Evolutionary conservation across 2,329 filamentous ascomycete species (phyloP).

Genomic region (Fusarium avenaceum): DNA sequence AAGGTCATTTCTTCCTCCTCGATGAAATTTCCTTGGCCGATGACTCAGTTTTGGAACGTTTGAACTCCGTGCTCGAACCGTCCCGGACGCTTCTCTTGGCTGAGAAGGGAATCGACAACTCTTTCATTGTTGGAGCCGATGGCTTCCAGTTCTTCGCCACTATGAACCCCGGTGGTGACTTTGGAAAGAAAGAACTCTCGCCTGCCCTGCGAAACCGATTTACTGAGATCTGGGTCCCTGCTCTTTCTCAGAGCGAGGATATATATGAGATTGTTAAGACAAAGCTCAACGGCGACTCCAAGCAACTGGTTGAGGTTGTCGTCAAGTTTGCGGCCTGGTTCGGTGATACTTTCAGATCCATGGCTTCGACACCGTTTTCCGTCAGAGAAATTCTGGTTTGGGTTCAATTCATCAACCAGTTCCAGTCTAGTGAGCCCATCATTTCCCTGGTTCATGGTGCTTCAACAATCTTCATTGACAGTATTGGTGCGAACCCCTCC

Average conservation of each 20-base stretch:
- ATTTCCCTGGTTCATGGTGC: constrained; percentile 81
- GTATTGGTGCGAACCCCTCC: constrained; percentile 93
- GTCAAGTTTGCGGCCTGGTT: constrained; percentile 96
- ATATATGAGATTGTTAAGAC: constrained; percentile 86
- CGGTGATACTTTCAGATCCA: constrained; percentile 81
- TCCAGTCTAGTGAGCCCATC: constrained; percentile 60
- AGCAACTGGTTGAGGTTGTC: constrained; percentile 74
- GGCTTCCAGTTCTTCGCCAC: constrained; percentile 97
- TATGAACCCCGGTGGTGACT: constrained; percentile 99
- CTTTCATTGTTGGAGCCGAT: constrained; percentile 78
- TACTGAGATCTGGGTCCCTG: constrained; percentile 98
- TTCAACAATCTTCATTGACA: constrained; percentile 95
- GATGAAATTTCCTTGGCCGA: constrained; percentile 98
- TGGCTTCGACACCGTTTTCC: constrained; percentile 82
- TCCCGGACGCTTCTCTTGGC: constrained; percentile 88
- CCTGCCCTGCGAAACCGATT: constrained; percentile 96
- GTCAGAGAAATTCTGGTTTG: constrained; percentile 93
- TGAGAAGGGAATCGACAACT: constrained; percentile 90
- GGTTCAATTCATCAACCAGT: constrained; percentile 90
- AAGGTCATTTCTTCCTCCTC: constrained; percentile 89
- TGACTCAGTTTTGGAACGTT: constrained; percentile 93
- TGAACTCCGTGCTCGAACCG: constrained; percentile 96
- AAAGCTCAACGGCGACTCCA: constrained; percentile 73
- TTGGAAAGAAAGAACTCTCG: constrained; percentile 97
- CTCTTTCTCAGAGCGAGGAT: constrained; percentile 86